A percentile compares a stretch with the other conserved stretches of the same genome.
Evolutionary conservation across 768 basidiomycete genomes (phyloP).

Genomic region (Sporobolomyces roseus): DNA sequence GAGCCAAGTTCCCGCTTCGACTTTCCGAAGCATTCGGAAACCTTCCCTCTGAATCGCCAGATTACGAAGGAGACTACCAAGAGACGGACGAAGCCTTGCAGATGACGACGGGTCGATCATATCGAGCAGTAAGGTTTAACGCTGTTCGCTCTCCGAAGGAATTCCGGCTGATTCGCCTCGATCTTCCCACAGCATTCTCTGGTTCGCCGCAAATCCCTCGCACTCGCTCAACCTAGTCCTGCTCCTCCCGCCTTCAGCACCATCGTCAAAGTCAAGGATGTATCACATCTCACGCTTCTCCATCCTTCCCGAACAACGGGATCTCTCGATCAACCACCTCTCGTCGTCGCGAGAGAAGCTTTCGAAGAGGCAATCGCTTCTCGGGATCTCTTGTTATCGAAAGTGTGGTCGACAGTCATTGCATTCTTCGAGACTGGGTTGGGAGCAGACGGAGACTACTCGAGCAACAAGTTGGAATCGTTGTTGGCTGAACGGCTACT

Average conservation of each 20-base stretch:
- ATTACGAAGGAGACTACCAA: slow-evolving; percentile 32
- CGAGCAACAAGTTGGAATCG: slow-evolving; percentile 10
- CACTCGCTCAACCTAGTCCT: not conserved
- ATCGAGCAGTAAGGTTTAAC: slow-evolving; percentile 8
- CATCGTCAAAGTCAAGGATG: slow-evolving; percentile 40
- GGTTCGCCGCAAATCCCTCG: not conserved
- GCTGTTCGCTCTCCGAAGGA: not conserved
- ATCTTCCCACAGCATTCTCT: slow-evolving; percentile 1
- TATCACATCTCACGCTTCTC: slow-evolving; percentile 37
- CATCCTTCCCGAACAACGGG: slow-evolving; percentile 1
- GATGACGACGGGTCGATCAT: slow-evolving; percentile 8
- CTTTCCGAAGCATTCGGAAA: slow-evolving; percentile 40
- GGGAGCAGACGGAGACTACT: slow-evolving; percentile 3
- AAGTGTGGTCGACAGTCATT: slow-evolving; percentile 33
- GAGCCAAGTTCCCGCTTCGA: slow-evolving; percentile 17
- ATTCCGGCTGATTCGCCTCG: not conserved
- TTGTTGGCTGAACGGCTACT: slow-evolving; percentile 22
- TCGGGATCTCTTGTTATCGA: slow-evolving; percentile 24
- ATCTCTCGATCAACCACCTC: slow-evolving; percentile 9
- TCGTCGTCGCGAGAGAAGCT: slow-evolving; percentile 29
- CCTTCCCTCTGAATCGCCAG: slow-evolving; percentile 14
- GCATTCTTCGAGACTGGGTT: slow-evolving; percentile 28
- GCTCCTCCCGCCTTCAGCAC: slow-evolving; percentile 28
- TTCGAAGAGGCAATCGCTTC: slow-evolving; percentile 2
- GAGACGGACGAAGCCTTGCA: slow-evolving; percentile 39